A percentile compares a stretch with the other conserved stretches of the same genome.
phyloP scores from a whole-genome alignment of 2,329 filamentous ascomycete species.

The Plectosphaerella cucumerina region DNA sequence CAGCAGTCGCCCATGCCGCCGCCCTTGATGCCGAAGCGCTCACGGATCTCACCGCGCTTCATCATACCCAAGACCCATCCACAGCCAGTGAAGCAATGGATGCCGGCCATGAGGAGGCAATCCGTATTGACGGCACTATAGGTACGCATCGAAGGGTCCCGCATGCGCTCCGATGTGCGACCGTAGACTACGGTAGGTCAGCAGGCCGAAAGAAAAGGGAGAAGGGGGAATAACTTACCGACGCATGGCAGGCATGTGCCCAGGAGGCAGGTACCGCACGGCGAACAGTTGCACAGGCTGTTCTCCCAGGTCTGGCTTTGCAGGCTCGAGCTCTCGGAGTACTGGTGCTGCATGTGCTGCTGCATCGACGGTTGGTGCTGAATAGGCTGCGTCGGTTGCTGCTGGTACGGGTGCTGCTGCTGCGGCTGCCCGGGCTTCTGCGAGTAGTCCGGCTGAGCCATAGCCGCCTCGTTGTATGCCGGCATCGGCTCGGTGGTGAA shows the following conservation, averaged over 20 bases:
- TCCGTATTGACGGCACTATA: slow-evolving; percentile 36
- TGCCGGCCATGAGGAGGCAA: slow-evolving; percentile 33
- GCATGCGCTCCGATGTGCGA: slow-evolving; percentile 38
- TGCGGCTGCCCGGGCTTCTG: background rate
- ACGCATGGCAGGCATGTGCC: slow-evolving; percentile 37
- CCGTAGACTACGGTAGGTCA: slow-evolving; percentile 31
- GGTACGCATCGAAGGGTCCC: slow-evolving; percentile 35
- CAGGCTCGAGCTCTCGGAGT: slow-evolving; percentile 8
- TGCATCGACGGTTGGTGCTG: background rate
- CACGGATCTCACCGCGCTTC: slow-evolving; percentile 49
- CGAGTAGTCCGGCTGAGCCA: slow-evolving; percentile 3
- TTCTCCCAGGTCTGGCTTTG: slow-evolving; percentile 30
- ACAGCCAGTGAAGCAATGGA: slow-evolving; percentile 34
- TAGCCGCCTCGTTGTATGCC: background rate
- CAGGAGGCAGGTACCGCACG: slow-evolving; percentile 32
- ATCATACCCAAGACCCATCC: slow-evolving; percentile 45
- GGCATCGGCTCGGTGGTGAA: background rate
- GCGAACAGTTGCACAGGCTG: slow-evolving; percentile 35
- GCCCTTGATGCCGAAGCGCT: slow-evolving; percentile 49
- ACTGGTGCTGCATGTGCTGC: slow-evolving; percentile 10
- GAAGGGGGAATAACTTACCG: slow-evolving; percentile 25
- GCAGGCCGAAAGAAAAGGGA: background rate
- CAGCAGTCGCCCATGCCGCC: slow-evolving; percentile 45
- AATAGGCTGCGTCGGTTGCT: no score
- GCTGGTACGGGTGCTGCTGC: slow-evolving; percentile 3